Base-by-base conservation (phyloP, 306 rosid genomes). In the Medicago ruthenica region DNA sequence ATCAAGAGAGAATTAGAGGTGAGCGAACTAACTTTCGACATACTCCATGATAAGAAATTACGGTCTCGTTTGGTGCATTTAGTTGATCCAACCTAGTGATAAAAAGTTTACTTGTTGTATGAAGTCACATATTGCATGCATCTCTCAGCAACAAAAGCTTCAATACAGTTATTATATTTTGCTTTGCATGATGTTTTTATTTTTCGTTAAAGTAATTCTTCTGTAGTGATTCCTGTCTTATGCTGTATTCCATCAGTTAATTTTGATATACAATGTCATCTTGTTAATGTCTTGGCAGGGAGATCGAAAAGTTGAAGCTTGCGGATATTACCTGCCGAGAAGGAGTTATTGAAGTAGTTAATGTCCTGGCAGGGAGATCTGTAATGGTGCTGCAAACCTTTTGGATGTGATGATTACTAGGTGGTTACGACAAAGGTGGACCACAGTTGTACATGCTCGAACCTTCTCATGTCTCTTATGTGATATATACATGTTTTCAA, bases 331-430 rank as follows among this genome's bases (percentile, higher is more conserved):
- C 93, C 61, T 95, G 98, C 83, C 89, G 97, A 57, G 92, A 95
- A 80, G 98, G 97, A 66, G 89, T 95, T 79, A 82, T 92, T 76
- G 98, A 95, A 86, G 97, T 95, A 54, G 98, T n/a, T n/a, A n/a
- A n/a, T n/a, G n/a, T n/a, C n/a, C n/a, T n/a, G n/a, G n/a, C n/a
- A n/a, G n/a, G n/a, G n/a, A n/a, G n/a, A n/a, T n/a, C n/a, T n/a
- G n/a, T n/a, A n/a, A n/a, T n/a, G n/a, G n/a, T n/a, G n/a, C n/a
- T n/a, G n/a, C n/a, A n/a, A n/a, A n/a, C n/a, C n/a, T n/a, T n/a
- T n/a, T n/a, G n/a, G n/a, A n/a, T n/a, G n/a, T n/a, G n/a, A n/a
- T n/a, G n/a, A n/a, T n/a, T n/a, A n/a, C n/a, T n/a, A n/a, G n/a
- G n/a, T n/a, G n/a, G n/a, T n/a, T n/a, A n/a, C n/a, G n/a, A n/a